Evolutionary conservation across 2,329 filamentous ascomycete species (phyloP).

Genomic region (Diaporthe sp.): DNA sequence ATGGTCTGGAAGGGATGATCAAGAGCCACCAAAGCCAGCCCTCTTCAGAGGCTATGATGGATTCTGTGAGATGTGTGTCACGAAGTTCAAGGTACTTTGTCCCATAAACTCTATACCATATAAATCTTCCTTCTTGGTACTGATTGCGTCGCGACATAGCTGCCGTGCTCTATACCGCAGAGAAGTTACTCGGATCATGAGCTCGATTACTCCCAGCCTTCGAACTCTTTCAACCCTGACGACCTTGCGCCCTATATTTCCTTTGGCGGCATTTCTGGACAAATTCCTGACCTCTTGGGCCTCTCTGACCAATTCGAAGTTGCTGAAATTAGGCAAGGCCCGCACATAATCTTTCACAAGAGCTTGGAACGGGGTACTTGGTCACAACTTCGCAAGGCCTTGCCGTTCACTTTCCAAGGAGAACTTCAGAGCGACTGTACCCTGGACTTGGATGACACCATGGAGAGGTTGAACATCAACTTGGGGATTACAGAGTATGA

Average conservation of each 20-base stretch:
- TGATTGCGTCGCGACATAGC: neutral
- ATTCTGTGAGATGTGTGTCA: constrained; percentile 30
- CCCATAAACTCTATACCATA: neutral
- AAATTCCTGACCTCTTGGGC: constrained; percentile 28
- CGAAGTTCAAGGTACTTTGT: constrained; percentile 25
- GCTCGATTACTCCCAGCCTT: neutral
- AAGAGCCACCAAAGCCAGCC: constrained; percentile 21
- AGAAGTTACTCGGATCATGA: constrained; percentile 25
- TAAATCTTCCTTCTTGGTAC: neutral
- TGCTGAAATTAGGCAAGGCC: neutral
- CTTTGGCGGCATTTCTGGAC: neutral
- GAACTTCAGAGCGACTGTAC: neutral
- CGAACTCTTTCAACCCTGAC: neutral
- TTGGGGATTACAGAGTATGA: constrained; percentile 21
- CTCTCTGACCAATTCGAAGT: neutral
- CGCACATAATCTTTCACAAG: neutral
- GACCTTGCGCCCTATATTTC: constrained; percentile 20
- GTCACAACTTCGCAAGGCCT: constrained; percentile 19
- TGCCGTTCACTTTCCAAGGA: constrained; percentile 22
- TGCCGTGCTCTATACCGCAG: neutral
- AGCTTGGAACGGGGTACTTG: constrained; percentile 5
- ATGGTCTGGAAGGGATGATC: constrained; percentile 13
- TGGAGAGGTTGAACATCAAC: constrained; percentile 3
- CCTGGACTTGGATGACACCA: neutral
- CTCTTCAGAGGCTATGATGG: constrained; percentile 27